A percentile compares a stretch with the other conserved stretches of the same genome.
Conservation (phyloP, 1,284 basidiomycete species). For the Ganoderma lucidum region DNA sequence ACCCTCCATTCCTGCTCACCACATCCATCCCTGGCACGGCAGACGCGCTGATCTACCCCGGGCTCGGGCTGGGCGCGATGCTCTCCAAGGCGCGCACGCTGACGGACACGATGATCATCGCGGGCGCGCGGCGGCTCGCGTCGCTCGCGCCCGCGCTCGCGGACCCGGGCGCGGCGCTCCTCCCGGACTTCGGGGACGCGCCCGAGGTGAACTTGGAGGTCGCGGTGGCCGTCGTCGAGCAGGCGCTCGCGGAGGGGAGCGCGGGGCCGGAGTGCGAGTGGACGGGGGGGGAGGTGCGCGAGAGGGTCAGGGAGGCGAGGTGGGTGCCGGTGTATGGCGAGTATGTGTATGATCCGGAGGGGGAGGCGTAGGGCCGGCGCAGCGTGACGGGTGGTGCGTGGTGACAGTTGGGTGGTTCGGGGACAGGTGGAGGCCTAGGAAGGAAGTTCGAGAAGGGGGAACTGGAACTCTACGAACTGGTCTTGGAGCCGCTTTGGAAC, state of each 20-base stretch:
- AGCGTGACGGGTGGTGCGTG: not conserved
- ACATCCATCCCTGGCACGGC: not conserved
- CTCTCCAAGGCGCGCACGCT: slow-evolving; percentile 67
- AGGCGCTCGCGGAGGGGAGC: slow-evolving; percentile 77
- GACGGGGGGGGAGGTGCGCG: slow-evolving; percentile 60
- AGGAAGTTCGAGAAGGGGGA: not conserved
- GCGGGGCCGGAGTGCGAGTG: slow-evolving; percentile 55
- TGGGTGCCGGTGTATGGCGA: slow-evolving; percentile 71
- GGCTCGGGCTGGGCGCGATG: slow-evolving; percentile 79
- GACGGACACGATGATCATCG: slow-evolving; percentile 82
- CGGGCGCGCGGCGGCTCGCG: slow-evolving; percentile 76
- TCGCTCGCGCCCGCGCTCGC: slow-evolving; percentile 77
- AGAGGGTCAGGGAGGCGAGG: slow-evolving; percentile 56
- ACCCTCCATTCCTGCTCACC: not conserved
- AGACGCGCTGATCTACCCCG: slow-evolving; percentile 84
- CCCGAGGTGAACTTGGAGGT: slow-evolving; percentile 79
- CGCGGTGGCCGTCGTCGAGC: slow-evolving; percentile 81
- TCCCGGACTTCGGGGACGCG: slow-evolving; percentile 79
- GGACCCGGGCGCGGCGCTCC: slow-evolving; percentile 68
- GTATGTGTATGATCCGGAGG: slow-evolving; percentile 70
- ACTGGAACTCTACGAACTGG: not conserved
- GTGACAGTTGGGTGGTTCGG: not conserved
- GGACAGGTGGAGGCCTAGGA: not conserved
- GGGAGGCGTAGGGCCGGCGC: slow-evolving; percentile 40
- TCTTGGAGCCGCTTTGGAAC: not conserved